Base-by-base conservation (phyloP, 2,329 filamentous ascomycete genomes). In the Colletotrichum chlorophyti region DNA sequence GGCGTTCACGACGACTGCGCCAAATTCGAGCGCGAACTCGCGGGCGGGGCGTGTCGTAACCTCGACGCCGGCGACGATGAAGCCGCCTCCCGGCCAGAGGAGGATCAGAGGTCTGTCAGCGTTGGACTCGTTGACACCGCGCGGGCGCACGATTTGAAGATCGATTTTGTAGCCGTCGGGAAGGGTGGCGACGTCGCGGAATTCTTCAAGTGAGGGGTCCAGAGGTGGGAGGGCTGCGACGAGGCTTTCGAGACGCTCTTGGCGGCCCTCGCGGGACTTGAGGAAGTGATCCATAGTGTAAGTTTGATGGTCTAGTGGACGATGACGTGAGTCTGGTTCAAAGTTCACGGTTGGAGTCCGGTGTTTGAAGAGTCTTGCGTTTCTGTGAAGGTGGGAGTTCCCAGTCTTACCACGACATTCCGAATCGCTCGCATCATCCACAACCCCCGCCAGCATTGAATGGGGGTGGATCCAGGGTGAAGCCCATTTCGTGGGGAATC, bases 1-100 rank as follows among this genome's bases (percentile, higher is more conserved):
- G 1, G 82, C 74, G 55, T 77, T 82, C 7, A 82, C 67, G 15
- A 76, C 75, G 0, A 77, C 69, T 23, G 74, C 53, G 6, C 41
- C 54, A 4, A 68, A 19, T 34, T 66, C 59, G 0, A 61, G 23
- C 2, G 69, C 66, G 23, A 60, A 59, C 4, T 59, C 55, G 11
- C 55, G 50, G 3, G 55, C 55, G 26, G 50, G 50, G 0, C 50
- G 31, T 4, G 57, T 59, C 11, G 29, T 37, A 8, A 51, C 51
- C 43, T 59, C 57, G 5, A 59, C 57, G 26, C 57, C 51, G 3
- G 57, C 57, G 0, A 59, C 51, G 43, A 59, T 40, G 57, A 55
- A 59, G 1, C 57, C 57, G 3, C 57, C 57, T 2, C 51, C 51
- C 0, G 57, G 38, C 51, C 51, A 59, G 0, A 59, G 6, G 0